Percentiles rank a stretch among this genome's conserved stretches.
phyloP scores from a whole-genome alignment of 805 yeast species.

The Ogataea nakhonphanomensis region DNA sequence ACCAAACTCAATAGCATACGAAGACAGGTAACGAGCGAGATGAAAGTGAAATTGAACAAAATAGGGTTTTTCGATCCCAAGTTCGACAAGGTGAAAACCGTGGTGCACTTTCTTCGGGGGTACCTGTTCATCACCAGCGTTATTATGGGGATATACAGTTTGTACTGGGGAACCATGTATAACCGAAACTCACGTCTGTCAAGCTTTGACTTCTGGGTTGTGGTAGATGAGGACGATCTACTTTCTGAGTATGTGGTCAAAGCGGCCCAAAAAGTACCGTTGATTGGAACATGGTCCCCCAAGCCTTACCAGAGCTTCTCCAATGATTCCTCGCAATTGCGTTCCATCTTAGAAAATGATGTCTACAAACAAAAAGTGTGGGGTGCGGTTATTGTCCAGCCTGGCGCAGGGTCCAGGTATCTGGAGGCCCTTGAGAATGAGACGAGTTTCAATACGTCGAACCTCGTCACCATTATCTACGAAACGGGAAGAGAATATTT shows the following conservation, averaged over 20 bases:
- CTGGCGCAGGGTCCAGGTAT: conserved; percentile 46
- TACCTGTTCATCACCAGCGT: conserved; percentile 32
- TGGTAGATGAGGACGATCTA: conserved; percentile 30
- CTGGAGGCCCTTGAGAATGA: conserved; percentile 35
- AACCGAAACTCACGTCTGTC: conserved; percentile 27
- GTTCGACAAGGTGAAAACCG: conserved; percentile 15
- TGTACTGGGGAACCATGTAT: conserved; percentile 43
- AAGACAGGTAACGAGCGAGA: conserved; percentile 17
- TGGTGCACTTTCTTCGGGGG: conserved; percentile 22
- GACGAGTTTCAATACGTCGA: conserved; percentile 17
- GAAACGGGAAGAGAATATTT: conserved; percentile 61
- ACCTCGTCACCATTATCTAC: conserved; percentile 43
- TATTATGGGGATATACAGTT: conserved; percentile 36
- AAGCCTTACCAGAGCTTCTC: conserved; percentile 30
- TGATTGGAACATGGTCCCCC: conserved; percentile 18
- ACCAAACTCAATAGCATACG: conserved; percentile 14
- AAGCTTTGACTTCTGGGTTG: conserved; percentile 35
- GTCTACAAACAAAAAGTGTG: conserved; percentile 57
- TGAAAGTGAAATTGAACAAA: conserved; percentile 20
- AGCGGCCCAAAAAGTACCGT: conserved; percentile 17
- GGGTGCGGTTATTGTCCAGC: conserved; percentile 52
- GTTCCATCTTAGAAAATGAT: conserved; percentile 37
- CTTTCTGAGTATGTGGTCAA: conserved; percentile 24
- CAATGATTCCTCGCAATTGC: conserved; percentile 29
- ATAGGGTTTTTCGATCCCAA: conserved; percentile 28